Conservation (phyloP, 495 filamentous ascomycete genomes). For the Oleoguttula mirabilis region DNA sequence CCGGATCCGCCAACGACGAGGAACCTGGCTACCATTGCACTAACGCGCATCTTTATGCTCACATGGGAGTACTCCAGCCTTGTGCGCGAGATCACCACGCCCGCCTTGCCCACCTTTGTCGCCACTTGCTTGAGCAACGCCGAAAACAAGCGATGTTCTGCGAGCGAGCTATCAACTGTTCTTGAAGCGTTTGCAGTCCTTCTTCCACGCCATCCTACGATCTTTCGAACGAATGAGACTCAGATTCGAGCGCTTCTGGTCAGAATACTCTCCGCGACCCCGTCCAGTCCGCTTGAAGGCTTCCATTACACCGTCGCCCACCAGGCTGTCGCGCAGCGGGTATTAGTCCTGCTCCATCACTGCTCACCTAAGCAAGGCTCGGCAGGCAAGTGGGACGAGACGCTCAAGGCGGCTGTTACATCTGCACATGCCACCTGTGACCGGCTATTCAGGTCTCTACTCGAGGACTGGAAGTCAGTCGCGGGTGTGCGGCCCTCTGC, state of each 20-base stretch:
- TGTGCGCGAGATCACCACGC: conserved; percentile 78
- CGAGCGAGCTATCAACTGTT: conserved; percentile 45
- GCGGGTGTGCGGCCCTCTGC: conserved; percentile 25
- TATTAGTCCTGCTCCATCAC: conserved; percentile 57
- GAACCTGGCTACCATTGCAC: conserved; percentile 57
- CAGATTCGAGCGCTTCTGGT: conserved; percentile 52
- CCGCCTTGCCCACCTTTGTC: conserved; percentile 61
- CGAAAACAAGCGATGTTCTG: conserved; percentile 25
- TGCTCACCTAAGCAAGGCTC: conserved; percentile 64
- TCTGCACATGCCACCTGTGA: conserved; percentile 57
- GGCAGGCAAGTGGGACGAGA: conserved; percentile 59
- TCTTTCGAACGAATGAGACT: conserved; percentile 58
- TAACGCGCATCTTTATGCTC: conserved; percentile 70
- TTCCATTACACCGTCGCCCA: conserved; percentile 11
- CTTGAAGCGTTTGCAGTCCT: conserved; percentile 53
- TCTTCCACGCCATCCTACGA: conserved; percentile 64
- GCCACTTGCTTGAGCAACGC: conserved; percentile 51
- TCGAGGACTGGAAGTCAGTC: conserved; percentile 65
- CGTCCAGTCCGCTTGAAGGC: conserved; percentile 17
- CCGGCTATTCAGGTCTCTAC: conserved; percentile 59
- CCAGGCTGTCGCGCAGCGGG: conserved; percentile 40
- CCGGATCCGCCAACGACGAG: conserved; percentile 59
- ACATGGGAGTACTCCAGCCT: conserved; percentile 70
- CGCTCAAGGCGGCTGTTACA: conserved; percentile 45
- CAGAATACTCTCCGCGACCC: conserved; percentile 46